These are phyloP conservation scores for Aspergillus vadensis DNA, from an alignment of 2,329 filamentous ascomycete species.

Conservation along the genomic window DNA sequence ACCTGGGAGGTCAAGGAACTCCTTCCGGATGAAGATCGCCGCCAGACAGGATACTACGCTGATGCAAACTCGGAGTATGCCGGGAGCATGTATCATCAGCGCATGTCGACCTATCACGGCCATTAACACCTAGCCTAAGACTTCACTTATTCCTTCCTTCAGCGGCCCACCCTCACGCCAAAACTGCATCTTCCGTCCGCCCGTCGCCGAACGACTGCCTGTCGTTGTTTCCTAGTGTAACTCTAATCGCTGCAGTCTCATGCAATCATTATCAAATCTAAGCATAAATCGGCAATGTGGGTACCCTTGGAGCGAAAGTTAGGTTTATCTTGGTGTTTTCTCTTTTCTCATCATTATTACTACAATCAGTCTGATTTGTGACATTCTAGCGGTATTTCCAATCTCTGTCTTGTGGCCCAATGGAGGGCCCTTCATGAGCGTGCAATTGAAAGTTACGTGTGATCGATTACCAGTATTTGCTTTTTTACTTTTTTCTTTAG, in stretches of 20 bases:
- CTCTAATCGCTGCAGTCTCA: background rate
- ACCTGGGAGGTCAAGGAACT: slow-evolving; percentile 98
- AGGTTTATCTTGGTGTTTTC: background rate
- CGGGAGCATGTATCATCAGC: slow-evolving; percentile 47
- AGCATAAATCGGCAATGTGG: background rate
- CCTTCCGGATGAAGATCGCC: slow-evolving; percentile 76
- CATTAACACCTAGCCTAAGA: slow-evolving; percentile 36
- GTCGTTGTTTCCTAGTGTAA: background rate
- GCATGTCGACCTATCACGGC: slow-evolving; percentile 40
- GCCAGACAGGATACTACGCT: slow-evolving; percentile 72
- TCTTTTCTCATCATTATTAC: background rate
- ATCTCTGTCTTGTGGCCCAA: background rate
- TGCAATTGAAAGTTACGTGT: background rate
- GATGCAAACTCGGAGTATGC: slow-evolving; percentile 55
- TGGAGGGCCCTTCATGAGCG: background rate
- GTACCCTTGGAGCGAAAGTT: background rate
- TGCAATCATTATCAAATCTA: background rate
- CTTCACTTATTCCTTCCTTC: slow-evolving; percentile 8
- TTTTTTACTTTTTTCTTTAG: background rate
- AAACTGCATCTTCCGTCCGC: background rate
- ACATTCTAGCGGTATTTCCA: background rate
- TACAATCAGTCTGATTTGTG: background rate
- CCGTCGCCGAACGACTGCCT: background rate
- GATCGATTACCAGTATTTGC: background rate
- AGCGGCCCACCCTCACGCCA: background rate